These are phyloP conservation scores for Odontarrhena argentea DNA, from an alignment of 345 rosid genomes.

Conservation along the genomic window DNA sequence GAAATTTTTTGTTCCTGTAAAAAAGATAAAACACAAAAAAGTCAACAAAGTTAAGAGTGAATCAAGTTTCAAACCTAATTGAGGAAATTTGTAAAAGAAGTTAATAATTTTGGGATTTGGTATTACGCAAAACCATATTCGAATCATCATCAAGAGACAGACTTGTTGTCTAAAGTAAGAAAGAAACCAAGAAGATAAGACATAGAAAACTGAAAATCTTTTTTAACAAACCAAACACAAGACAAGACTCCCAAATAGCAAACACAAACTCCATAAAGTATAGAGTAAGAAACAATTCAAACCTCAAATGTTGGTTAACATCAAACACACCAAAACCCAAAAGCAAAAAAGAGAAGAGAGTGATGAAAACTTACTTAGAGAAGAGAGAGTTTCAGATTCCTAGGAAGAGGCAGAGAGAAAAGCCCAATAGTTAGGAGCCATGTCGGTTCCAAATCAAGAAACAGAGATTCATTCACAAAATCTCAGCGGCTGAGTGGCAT, in stretches of 20 bases:
- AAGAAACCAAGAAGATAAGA: constrained; percentile 30
- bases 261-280: constrained; percentile 16
- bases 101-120: constrained; percentile 36
- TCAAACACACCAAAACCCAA: constrained; percentile 39
- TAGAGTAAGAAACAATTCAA: constrained; percentile 7
- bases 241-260: constrained; percentile 27
- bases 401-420: constrained; percentile 47
- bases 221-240: constrained; percentile 25
- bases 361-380: constrained; percentile 4
- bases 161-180: constrained; percentile 36
- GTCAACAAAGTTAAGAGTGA: constrained; percentile 34
- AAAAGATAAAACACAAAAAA: constrained; percentile 8
- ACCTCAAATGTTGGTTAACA: constrained; percentile 26
- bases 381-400: constrained; percentile 38
- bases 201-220: constrained; percentile 17
- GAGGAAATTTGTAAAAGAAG: constrained; percentile 12
- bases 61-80: constrained; percentile 21
- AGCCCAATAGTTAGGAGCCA: constrained; percentile 69
- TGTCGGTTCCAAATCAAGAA: constrained; percentile 67
- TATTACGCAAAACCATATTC: constrained; percentile 38
- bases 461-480: constrained; percentile 44
- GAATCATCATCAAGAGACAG: constrained; percentile 42
- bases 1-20: constrained; percentile 44
- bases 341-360: constrained; percentile 18
- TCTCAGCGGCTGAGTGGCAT: constrained; percentile 96